Base-by-base conservation (phyloP, 495 filamentous ascomycete species). In the Xylaria cubensis region DNA sequence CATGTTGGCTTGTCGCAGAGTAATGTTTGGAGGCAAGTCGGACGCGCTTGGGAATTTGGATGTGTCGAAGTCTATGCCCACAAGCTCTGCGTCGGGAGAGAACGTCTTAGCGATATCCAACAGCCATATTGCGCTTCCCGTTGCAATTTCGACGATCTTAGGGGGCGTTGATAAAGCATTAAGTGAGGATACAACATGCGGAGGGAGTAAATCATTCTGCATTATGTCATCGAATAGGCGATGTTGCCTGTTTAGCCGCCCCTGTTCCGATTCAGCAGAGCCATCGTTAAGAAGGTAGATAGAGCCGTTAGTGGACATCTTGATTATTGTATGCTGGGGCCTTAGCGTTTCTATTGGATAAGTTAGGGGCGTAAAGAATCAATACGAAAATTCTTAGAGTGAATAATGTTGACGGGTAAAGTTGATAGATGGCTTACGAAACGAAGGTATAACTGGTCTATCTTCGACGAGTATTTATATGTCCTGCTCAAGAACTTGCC, bases 21-120 rank as follows among this genome's bases (percentile, higher is more conserved):
- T 64, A 44, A 71, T 71, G 59, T 71, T 71, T 6, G 59, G 21
- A 1, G 59, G 15, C 12, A 55, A 59, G 12, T 44, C 53, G 9
- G 56, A 19, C 8, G 46, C 17, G 3, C 9, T 4, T n/a, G 67
- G 67, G 34, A 71, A 71, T 26, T 71, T 71, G 2, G 69, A 53
- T n/a, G 46, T 71, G 34, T 71, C 69, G 12, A 53, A 55, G 46
- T 71, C 69, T 1, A 71, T n/a, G 10, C 69, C 69, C 4, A 71
- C 59, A 46, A 71, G 32, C 44, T 71, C 69, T 29, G 69, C 42
- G 6, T 63, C 44, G 15, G 69, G 24, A 26, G 42, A 29, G n/a
- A 71, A 29, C 17, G 59, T 64, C 59, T 71, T 64, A 5, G 69
- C 69, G 5, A 71, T n/a, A 6, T 71, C 69, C 2, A 15, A 32